A percentile compares a stretch with the other conserved stretches of the same genome.
These are phyloP conservation scores for Flaveria floridana DNA, from an alignment of 140 eudicot genomes.

Conservation along the genomic window DNA sequence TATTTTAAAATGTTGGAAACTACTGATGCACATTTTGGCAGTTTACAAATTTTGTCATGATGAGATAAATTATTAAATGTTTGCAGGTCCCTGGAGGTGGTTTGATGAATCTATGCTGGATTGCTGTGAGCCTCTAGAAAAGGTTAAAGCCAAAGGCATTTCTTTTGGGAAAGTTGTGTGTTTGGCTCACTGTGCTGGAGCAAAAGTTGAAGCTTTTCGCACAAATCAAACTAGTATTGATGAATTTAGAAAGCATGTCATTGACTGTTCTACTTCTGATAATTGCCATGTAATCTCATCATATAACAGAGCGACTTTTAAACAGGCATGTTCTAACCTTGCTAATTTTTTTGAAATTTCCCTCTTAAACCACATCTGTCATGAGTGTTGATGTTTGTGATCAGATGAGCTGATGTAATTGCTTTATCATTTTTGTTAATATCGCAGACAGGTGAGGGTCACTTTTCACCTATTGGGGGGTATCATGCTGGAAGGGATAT, in stretches of 20 bases:
- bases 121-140: slow-evolving; percentile 89
- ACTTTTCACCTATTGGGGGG: slow-evolving; percentile 99
- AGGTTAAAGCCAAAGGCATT: slow-evolving; percentile 81
- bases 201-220: slow-evolving; percentile 82
- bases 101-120: slow-evolving; percentile 97
- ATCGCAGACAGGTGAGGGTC: slow-evolving; percentile 90
- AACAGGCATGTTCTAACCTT: slow-evolving; percentile 52
- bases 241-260: slow-evolving; percentile 79
- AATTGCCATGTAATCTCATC: slow-evolving; percentile 85
- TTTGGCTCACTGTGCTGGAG: slow-evolving; percentile 95
- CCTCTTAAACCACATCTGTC: slow-evolving; percentile 16
- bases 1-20: neutral
- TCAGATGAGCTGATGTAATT: slow-evolving; percentile 7
- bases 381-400: neutral
- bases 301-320: slow-evolving; percentile 75
- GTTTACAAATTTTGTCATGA: neutral
- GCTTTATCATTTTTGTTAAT: neutral
- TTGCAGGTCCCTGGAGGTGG: slow-evolving; percentile 99
- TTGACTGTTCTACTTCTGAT: slow-evolving; percentile 68
- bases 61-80: slow-evolving; percentile 10
- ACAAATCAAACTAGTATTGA: slow-evolving; percentile 68
- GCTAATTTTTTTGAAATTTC: neutral
- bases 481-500: slow-evolving; percentile 95
- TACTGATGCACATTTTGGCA: neutral
- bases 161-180: slow-evolving; percentile 91